Evolutionary conservation across 2,329 filamentous ascomycete genomes (phyloP).

Genomic region (Aspergillus piperis): DNA sequence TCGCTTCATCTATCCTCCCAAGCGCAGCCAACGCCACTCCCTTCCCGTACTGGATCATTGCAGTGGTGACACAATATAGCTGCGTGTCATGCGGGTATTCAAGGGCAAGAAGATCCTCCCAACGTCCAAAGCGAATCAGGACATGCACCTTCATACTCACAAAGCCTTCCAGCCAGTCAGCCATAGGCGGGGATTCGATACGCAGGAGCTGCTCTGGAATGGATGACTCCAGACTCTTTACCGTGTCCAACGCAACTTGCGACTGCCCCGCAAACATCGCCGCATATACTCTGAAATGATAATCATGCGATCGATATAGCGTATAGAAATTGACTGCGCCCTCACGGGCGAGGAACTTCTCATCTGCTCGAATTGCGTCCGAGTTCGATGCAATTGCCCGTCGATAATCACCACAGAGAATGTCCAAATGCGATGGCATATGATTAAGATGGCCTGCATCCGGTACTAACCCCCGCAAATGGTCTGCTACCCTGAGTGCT

Average conservation of each 20-base stretch:
- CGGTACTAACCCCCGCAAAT: constrained; percentile 64
- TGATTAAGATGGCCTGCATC: constrained; percentile 71
- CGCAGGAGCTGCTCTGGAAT: constrained; percentile 66
- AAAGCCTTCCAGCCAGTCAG: constrained; percentile 75
- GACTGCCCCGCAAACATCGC: constrained; percentile 75
- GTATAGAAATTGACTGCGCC: constrained; percentile 72
- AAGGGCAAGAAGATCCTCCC: constrained; percentile 65
- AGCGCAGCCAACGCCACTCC: constrained; percentile 66
- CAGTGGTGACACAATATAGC: constrained; percentile 70
- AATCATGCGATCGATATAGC: constrained; percentile 72
- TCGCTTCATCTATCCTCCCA: constrained; percentile 57
- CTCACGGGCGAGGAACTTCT: constrained; percentile 61
- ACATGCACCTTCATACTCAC: constrained; percentile 68
- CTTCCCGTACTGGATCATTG: constrained; percentile 68
- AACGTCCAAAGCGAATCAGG: constrained; percentile 71
- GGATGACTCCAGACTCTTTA: constrained; percentile 59
- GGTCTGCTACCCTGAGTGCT: constrained; percentile 62
- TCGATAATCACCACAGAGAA: constrained; percentile 70
- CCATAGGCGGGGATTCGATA: constrained; percentile 70
- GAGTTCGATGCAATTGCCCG: constrained; percentile 67
- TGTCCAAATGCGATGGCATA: constrained; percentile 77
- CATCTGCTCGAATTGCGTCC: constrained; percentile 67
- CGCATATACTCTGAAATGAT: constrained; percentile 73
- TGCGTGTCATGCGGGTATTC: constrained; percentile 57
- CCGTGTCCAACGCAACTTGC: constrained; percentile 62